Evolutionary conservation across 2,329 filamentous ascomycete genomes (phyloP).

Genomic region (Diplodia scrobiculata): DNA sequence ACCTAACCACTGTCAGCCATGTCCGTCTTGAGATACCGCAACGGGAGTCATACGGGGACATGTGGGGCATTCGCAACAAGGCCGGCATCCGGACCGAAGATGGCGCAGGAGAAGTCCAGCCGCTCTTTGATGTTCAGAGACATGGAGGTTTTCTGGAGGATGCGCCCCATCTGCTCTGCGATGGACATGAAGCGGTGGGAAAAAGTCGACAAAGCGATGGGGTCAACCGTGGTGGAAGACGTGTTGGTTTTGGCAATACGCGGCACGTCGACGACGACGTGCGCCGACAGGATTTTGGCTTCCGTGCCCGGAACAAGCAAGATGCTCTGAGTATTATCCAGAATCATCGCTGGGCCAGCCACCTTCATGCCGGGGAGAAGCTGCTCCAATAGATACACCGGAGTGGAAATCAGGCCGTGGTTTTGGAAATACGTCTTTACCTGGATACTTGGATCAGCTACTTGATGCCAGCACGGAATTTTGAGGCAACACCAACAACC

Average conservation of each 20-base stretch:
- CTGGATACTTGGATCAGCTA: background rate
- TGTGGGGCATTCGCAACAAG: constrained; percentile 38
- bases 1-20: background rate
- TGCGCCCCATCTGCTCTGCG: constrained; percentile 36
- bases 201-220: constrained; percentile 32
- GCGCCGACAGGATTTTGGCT: constrained; percentile 44
- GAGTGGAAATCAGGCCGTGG: constrained; percentile 34
- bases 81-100: constrained; percentile 35
- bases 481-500: constrained; percentile 43
- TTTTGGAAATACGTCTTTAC: constrained; percentile 36
- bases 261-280: constrained; percentile 52
- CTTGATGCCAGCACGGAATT: background rate
- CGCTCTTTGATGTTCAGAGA: constrained; percentile 45
- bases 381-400: constrained; percentile 35
- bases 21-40: too few species aligned
- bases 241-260: constrained; percentile 54
- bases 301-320: constrained; percentile 46
- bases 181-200: constrained; percentile 37
- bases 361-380: constrained; percentile 35
- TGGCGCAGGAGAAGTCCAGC: constrained; percentile 36
- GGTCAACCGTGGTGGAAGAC: constrained; percentile 55
- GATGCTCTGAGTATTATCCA: constrained; percentile 52
- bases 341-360: constrained; percentile 40
- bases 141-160: constrained; percentile 35
- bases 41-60: constrained; percentile 32